Conservation (phyloP, 2,329 filamentous ascomycete genomes). For the Metarhizium brunneum region DNA sequence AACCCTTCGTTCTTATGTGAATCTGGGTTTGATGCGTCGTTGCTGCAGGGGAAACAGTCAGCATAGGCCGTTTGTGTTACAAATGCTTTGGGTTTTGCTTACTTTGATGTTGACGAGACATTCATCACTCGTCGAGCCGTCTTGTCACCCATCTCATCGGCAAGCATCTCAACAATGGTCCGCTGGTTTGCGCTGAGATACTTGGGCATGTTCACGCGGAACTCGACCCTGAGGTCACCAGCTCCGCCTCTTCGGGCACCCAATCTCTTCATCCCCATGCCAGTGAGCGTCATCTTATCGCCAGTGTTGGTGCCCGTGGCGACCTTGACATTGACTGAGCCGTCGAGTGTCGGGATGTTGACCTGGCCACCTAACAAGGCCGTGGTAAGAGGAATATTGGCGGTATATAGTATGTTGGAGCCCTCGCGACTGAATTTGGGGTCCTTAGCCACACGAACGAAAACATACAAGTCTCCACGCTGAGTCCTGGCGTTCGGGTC, state of each 20-base stretch:
- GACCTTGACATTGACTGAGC: constrained; percentile 82
- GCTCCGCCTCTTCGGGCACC: constrained; percentile 54
- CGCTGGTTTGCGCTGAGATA: constrained; percentile 86
- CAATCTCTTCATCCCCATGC: constrained; percentile 91
- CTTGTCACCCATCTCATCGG: constrained; percentile 91
- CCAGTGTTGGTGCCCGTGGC: constrained; percentile 86
- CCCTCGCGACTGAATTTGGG: constrained; percentile 81
- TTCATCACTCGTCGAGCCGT: constrained; percentile 91
- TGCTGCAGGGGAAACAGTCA: neutral
- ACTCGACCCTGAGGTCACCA: constrained; percentile 88
- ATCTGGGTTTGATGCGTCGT: constrained; percentile 22
- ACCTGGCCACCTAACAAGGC: constrained; percentile 88
- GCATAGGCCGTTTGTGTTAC: neutral
- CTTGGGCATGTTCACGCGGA: constrained; percentile 91
- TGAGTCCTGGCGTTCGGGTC: constrained; percentile 55
- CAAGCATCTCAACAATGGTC: constrained; percentile 88
- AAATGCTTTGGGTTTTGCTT: neutral
- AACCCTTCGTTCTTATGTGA: constrained; percentile 79
- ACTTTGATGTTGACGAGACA: constrained; percentile 30
- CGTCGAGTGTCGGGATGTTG: constrained; percentile 80
- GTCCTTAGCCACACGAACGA: constrained; percentile 82
- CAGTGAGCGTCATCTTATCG: constrained; percentile 78
- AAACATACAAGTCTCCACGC: constrained; percentile 83
- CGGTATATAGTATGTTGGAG: constrained; percentile 87
- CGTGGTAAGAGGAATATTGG: constrained; percentile 83